phyloP scores from a whole-genome alignment of 495 filamentous ascomycete genomes.

The Tuber brumale region DNA sequence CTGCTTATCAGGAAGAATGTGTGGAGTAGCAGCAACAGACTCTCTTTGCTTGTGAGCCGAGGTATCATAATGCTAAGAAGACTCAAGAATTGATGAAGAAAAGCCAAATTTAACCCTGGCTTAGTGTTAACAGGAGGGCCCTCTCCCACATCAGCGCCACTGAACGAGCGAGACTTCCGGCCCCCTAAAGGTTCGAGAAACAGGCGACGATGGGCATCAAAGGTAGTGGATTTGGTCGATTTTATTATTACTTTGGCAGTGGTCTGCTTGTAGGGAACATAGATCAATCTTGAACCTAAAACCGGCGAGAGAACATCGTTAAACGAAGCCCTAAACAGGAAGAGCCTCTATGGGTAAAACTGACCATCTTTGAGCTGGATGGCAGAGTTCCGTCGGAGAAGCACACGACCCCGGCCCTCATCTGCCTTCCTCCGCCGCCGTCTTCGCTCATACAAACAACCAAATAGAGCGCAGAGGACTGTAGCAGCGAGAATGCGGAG shows the following conservation, averaged over 20 bases:
- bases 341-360: conserved; percentile 3
- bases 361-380: conserved; percentile 76
- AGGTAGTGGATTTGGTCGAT: conserved; percentile 87
- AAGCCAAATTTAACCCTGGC: conserved; percentile 93
- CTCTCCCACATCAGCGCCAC: conserved; percentile 20
- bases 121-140: conserved; percentile 77
- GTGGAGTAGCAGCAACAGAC: conserved; percentile 78
- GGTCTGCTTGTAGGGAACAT: conserved; percentile 79
- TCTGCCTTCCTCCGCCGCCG: conserved; percentile 69
- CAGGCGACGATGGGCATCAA: conserved; percentile 88
- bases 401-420: conserved; percentile 65
- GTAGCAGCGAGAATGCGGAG: conserved; percentile 69
- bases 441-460: conserved; percentile 66
- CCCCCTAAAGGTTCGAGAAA: conserved; percentile 76
- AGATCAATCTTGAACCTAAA: conserved; percentile 72
- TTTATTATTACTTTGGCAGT: conserved; percentile 88
- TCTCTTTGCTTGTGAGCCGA: conserved; percentile 89
- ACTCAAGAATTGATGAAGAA: conserved; percentile 92
- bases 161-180: conserved; percentile 17
- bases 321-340: conserved; percentile 1
- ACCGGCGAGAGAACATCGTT: conserved; percentile 12
- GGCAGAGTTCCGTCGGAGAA: conserved; percentile 87
- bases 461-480: conserved; percentile 65
- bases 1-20: conserved; percentile 79
- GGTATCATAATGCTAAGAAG: conserved; percentile 97